Evolutionary conservation across 352 stramenopile genomes (phyloP), one percentile per base, ranked within the genome.

Genomic region (Phytophthora litchii): DNA sequence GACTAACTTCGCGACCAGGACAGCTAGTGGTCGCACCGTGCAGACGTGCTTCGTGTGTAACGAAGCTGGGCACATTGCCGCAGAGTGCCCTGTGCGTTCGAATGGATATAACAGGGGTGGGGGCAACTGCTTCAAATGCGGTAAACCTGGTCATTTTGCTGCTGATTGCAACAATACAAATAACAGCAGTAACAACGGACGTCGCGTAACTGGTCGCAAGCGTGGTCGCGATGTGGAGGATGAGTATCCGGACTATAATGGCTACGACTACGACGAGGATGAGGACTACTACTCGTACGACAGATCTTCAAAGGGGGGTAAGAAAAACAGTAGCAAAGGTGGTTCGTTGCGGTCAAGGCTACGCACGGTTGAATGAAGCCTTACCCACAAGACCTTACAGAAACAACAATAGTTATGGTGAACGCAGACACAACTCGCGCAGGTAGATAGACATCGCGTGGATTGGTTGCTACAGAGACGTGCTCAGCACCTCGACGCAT

Each of bases 21-120:
- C 54, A 6, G 55, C 63, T n/a, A 70, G 67, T 54, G 63, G 67
- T 3, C 78, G 78, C 55, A 70, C 70, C 20, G 67, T 76, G 32
- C 84, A 85, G 60, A 85, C 86, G 65, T 94, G 85, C 54, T 94
- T 86, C 51, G 61, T 85, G 54, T 94, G 85, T 52, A 77, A 89
- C 42, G 72, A 80, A 49, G 35, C 72, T 14, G 85, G 81, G n/a
- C 85, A 94, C 55, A 74, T 94, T 29, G 80, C 81, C 19, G 81
- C 80, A 11, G 73, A 86, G 57, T 94, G 85, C 56, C 78, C 83
- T 9, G 35, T 61, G 11, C 65, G 76, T 11, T 70, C 68, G 23
- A 80, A 70, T 16, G 63, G 64, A 14, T 85, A 89, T 57, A 16
- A 21, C 16, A 57, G 53, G 27, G 64, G 66, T 44, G 68, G 73